Evolutionary conservation across 441 rosid genomes (phyloP).

Genomic region (Raphanus hybrid): DNA sequence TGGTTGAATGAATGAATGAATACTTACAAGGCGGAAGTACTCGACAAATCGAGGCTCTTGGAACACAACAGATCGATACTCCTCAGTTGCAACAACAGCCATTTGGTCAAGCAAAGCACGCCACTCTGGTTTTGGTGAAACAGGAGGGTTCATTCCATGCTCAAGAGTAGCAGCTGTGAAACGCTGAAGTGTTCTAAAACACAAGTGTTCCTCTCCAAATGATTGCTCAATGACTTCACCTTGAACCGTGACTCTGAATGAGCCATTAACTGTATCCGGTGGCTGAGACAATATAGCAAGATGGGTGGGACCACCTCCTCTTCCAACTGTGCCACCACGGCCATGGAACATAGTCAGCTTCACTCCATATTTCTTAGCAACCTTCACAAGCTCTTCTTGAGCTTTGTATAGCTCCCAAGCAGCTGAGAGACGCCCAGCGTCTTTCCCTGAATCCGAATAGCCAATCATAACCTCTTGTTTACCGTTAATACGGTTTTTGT

Average conservation of each 20-base stretch:
- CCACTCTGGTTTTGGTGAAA: conserved; percentile 93
- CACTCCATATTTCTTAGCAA: conserved; percentile 77
- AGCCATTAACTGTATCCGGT: conserved; percentile 87
- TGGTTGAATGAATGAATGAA: too few relatives aligned
- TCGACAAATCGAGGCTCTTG: conserved; percentile 85
- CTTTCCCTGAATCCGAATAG: conserved; percentile 93
- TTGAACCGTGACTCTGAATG: conserved; percentile 74
- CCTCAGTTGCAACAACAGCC: conserved; percentile 83
- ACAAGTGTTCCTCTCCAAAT: conserved; percentile 88
- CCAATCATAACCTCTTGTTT: conserved; percentile 97
- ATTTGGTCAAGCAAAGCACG: conserved; percentile 81
- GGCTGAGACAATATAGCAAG: conserved; percentile 97
- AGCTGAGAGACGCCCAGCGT: conserved; percentile 89
- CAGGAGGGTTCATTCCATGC: conserved; percentile 85
- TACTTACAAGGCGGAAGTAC: conserved; percentile 68
- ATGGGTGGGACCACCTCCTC: conserved; percentile 98
- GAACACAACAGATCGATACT: conserved; percentile 81
- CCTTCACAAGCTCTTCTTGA: conserved; percentile 88
- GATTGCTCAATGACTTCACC: conserved; percentile 94
- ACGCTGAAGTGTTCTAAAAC: conserved; percentile 88
- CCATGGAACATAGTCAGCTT: conserved; percentile 97
- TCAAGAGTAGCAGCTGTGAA: conserved; percentile 92
- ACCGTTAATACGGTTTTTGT: conserved; percentile 75
- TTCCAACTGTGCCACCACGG: conserved; percentile 94
- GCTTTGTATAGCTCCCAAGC: conserved; percentile 93